Evolutionary conservation across 1,284 basidiomycete genomes (phyloP).

Genomic region (Earliella scabrosa): DNA sequence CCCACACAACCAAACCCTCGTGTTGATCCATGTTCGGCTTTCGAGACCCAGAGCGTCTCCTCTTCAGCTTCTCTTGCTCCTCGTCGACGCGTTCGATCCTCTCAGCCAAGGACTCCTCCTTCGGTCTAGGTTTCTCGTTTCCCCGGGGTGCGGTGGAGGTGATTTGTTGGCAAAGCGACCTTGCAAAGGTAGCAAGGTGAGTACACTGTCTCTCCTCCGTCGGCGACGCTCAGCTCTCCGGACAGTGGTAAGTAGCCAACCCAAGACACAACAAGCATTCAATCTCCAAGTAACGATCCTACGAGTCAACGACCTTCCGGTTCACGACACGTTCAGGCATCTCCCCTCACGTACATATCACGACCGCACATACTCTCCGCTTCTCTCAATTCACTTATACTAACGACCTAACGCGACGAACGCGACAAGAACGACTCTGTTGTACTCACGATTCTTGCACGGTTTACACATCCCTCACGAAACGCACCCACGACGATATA

Average conservation of each 20-base stretch:
- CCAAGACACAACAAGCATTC: constrained; percentile 13
- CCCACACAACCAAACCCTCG: constrained; percentile 31
- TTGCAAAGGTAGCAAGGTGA: constrained; percentile 28
- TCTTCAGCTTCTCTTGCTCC: constrained; percentile 24
- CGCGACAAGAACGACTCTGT: constrained; percentile 28
- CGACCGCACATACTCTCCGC: constrained; percentile 23
- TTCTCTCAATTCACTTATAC: constrained; percentile 16
- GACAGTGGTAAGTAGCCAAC: constrained; percentile 29
- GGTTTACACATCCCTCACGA: constrained; percentile 20
- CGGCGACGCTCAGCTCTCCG: constrained; percentile 5
- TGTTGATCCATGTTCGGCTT: constrained; percentile 35
- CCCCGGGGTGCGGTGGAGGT: constrained; percentile 28
- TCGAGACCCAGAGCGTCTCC: constrained; percentile 1
- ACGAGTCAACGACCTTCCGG: constrained; percentile 25
- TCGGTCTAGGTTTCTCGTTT: constrained; percentile 23
- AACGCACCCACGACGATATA: constrained; percentile 18
- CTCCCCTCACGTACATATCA: constrained; percentile 23
- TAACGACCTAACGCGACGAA: constrained; percentile 25
- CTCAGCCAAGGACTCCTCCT: constrained; percentile 19
- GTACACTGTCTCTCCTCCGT: not conserved
- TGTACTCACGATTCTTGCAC: constrained; percentile 30
- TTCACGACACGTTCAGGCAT: constrained; percentile 25
- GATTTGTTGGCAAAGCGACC: constrained; percentile 27
- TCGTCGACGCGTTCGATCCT: constrained; percentile 27
- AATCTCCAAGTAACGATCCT: constrained; percentile 30